Evolutionary conservation across 306 rosid species (phyloP).

Genomic region (Nissolia schottii): DNA sequence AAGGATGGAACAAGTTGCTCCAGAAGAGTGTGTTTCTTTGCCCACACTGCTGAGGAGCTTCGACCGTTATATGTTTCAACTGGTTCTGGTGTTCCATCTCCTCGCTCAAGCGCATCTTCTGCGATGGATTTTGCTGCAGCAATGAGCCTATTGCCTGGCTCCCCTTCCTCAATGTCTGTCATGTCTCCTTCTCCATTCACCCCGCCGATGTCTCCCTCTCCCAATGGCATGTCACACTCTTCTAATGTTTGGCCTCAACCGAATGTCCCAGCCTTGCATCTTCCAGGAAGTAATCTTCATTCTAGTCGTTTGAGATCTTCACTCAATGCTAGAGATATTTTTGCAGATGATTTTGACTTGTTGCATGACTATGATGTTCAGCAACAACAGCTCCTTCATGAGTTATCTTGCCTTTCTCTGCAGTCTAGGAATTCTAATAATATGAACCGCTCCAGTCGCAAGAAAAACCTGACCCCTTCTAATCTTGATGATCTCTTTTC

Average conservation of each 20-base stretch:
- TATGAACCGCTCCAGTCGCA: conserved; percentile 68
- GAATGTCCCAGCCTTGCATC: conserved; percentile 86
- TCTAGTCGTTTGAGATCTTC: conserved; percentile 93
- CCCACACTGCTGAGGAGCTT: conserved; percentile 84
- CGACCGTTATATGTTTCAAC: conserved; percentile 89
- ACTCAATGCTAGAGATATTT: conserved; percentile 76
- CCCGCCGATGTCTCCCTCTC: conserved; percentile 90
- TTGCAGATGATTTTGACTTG: conserved; percentile 57
- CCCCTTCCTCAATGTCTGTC: conserved; percentile 80
- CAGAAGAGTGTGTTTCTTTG: conserved; percentile 91
- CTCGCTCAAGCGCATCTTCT: conserved; percentile 68
- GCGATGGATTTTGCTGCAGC: conserved; percentile 91
- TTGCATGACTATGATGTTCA: conserved; percentile 72
- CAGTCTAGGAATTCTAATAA: conserved; percentile 56
- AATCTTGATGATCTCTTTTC: conserved; percentile 90
- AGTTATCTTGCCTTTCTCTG: conserved; percentile 65
- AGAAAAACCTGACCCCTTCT: conserved; percentile 70
- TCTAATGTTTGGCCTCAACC: conserved; percentile 85
- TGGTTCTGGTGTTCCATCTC: conserved; percentile 92
- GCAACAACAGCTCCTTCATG: conserved; percentile 74
- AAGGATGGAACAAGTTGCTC: conserved; percentile 81
- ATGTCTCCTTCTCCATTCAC: conserved; percentile 87
- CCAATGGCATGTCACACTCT: conserved; percentile 70
- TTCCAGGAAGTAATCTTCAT: conserved; percentile 79
- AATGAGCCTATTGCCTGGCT: conserved; percentile 84